phyloP scores from a whole-genome alignment of 2,329 filamentous ascomycete genomes.

The Penicillium brasilianum region DNA sequence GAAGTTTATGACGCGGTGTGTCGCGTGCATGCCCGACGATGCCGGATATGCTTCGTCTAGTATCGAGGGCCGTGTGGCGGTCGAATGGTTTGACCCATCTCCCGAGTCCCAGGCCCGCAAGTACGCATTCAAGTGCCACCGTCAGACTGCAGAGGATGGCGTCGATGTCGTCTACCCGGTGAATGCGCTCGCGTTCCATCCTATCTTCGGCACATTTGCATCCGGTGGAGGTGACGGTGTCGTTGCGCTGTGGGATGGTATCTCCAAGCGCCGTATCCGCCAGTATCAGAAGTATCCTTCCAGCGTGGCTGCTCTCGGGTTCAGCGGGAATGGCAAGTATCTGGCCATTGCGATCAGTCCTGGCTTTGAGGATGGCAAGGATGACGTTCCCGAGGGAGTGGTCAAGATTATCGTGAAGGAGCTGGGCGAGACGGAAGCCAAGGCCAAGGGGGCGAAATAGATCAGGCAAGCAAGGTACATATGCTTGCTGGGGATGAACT shows the following conservation, averaged over 20 bases:
- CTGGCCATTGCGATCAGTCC: conserved; percentile 82
- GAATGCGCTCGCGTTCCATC: conserved; percentile 87
- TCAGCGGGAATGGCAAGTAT: conserved; percentile 76
- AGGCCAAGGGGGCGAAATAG: conserved; percentile 77
- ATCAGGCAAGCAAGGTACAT: conserved; percentile 5
- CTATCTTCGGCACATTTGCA: conserved; percentile 80
- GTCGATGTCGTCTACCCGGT: conserved; percentile 89
- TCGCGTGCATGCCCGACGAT: conserved; percentile 96
- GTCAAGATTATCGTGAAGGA: conserved; percentile 81
- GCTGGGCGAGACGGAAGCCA: conserved; percentile 84
- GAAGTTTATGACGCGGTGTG: conserved; percentile 92
- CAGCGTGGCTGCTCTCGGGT: conserved; percentile 76
- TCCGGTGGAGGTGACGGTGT: conserved; percentile 88
- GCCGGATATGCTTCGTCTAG: conserved; percentile 89
- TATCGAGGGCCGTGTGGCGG: conserved; percentile 93
- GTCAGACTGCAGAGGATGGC: conserved; percentile 67
- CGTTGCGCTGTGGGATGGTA: conserved; percentile 91
- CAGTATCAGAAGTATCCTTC: conserved; percentile 86
- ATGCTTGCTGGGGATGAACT: conserved; percentile 7
- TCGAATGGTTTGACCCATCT: conserved; percentile 96
- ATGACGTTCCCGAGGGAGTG: conserved; percentile 73
- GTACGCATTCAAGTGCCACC: conserved; percentile 98
- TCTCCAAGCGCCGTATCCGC: conserved; percentile 85
- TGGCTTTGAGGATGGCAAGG: conserved; percentile 85
- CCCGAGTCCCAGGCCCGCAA: conserved; percentile 86